Percentiles rank a stretch among this genome's conserved stretches.
phyloP scores from a whole-genome alignment of 805 yeast species.

The Saccharomyces mikatae region DNA sequence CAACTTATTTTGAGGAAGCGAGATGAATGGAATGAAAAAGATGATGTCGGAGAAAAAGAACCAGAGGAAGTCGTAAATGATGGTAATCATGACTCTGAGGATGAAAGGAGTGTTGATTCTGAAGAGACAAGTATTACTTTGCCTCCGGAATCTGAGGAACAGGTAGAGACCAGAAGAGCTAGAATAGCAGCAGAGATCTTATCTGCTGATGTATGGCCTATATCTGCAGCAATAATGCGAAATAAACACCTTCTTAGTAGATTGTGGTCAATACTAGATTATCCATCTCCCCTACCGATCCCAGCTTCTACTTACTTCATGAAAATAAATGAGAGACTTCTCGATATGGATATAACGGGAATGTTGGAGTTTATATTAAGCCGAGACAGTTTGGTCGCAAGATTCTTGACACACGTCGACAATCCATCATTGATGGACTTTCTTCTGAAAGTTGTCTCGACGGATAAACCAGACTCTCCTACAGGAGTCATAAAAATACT shows the following conservation, averaged over 20 bases:
- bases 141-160: slow-evolving; percentile 34
- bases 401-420: slow-evolving; percentile 77
- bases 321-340: slow-evolving; percentile 80
- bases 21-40: background rate
- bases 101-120: slow-evolving; percentile 12
- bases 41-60: slow-evolving; percentile 4
- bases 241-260: slow-evolving; percentile 52
- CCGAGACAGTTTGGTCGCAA: slow-evolving; percentile 61
- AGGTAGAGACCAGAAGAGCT: slow-evolving; percentile 39
- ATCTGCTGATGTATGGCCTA: slow-evolving; percentile 86
- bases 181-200: slow-evolving; percentile 80
- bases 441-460: slow-evolving; percentile 76
- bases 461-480: slow-evolving; percentile 83
- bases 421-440: slow-evolving; percentile 94
- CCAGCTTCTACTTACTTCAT: slow-evolving; percentile 78
- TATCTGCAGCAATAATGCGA: slow-evolving; percentile 84
- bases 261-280: slow-evolving; percentile 74
- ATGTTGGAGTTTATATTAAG: slow-evolving; percentile 60
- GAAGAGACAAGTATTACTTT: slow-evolving; percentile 29
- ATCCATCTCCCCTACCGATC: slow-evolving; percentile 58
- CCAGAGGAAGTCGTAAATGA: slow-evolving; percentile 8
- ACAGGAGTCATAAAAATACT: slow-evolving; percentile 78
- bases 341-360: slow-evolving; percentile 82
- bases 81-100: slow-evolving; percentile 7
- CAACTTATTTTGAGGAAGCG: slow-evolving; percentile 6